A percentile compares a stretch with the other conserved stretches of the same genome.
These are phyloP conservation scores for Thraustochytrium striatum DNA, from an alignment of 352 stramenopile genomes.

Conservation along the genomic window DNA sequence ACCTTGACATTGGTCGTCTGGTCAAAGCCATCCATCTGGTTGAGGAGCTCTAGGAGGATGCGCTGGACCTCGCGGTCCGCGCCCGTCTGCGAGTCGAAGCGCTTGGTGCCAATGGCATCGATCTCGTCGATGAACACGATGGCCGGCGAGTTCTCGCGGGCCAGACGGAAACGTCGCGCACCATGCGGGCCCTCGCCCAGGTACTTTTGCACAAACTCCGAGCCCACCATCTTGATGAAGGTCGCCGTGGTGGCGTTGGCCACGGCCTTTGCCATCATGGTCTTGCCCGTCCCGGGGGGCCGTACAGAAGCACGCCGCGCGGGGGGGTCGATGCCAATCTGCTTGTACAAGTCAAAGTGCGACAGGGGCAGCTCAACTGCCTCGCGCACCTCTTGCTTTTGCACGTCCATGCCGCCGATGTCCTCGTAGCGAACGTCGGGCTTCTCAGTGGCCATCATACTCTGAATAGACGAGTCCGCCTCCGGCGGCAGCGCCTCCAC, in stretches of 20 bases:
- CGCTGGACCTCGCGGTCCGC: constrained; percentile 88
- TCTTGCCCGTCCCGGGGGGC: constrained; percentile 82
- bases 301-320: no score
- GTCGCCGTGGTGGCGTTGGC: constrained; percentile 97
- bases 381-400: constrained; percentile 97
- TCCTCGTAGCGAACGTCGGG: constrained; percentile 95
- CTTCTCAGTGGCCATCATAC: constrained; percentile 96
- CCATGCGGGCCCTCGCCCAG: constrained; percentile 87
- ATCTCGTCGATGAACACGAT: constrained; percentile 99
- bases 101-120: constrained; percentile 98
- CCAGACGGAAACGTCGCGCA: constrained; percentile 97
- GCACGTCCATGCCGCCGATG: constrained; percentile 99
- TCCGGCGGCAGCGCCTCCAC: constrained; percentile 97
- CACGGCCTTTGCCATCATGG: constrained; percentile 99
- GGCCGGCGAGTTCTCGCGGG: constrained; percentile 95
- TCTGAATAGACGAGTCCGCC: constrained; percentile 98
- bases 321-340: constrained; percentile 99
- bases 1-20: constrained; percentile 99
- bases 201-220: constrained; percentile 99
- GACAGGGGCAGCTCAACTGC: constrained; percentile 98
- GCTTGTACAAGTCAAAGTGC: constrained; percentile 98
- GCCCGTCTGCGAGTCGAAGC: constrained; percentile 96
- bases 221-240: constrained; percentile 94
- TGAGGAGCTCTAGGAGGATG: constrained; percentile 99
- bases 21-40: constrained; percentile 99